Percentiles rank a stretch among this genome's conserved stretches.
phyloP scores from a whole-genome alignment of 108 stramenopile species.

The Parietichytrium sp. region DNA sequence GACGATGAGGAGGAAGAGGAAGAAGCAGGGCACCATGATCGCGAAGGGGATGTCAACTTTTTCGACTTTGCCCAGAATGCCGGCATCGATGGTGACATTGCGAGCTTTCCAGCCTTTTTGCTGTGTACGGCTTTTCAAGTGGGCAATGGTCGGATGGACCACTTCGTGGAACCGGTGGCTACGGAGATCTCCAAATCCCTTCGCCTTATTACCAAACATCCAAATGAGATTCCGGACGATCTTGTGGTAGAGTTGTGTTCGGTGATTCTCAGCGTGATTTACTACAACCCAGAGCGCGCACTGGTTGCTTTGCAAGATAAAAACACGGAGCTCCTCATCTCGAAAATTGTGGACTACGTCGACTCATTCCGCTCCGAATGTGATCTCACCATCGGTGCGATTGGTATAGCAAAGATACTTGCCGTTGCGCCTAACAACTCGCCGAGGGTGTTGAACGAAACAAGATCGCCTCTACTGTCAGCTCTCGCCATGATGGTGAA shows the following conservation, averaged over 20 bases:
- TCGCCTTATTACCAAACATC: too few relatives aligned
- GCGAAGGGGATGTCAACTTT: background rate
- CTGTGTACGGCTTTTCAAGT: background rate
- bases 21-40: background rate
- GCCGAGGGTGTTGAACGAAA: background rate
- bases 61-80: too few relatives aligned
- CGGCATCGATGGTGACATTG: background rate
- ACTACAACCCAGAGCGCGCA: conserved; percentile 1
- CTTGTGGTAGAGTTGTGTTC: background rate
- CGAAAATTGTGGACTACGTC: conserved; percentile 15
- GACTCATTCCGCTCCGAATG: background rate
- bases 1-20: background rate
- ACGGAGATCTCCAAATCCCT: too few relatives aligned
- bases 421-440: background rate
- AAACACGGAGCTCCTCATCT: background rate
- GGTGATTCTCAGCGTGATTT: background rate
- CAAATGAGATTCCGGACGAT: too few relatives aligned
- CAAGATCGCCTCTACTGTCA: background rate
- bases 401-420: background rate
- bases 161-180: background rate
- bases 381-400: background rate
- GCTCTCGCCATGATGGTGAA: background rate
- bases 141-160: background rate
- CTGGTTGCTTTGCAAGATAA: background rate
- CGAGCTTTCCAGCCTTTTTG: background rate